A percentile compares a stretch with the other conserved stretches of the same genome.
Evolutionary conservation across 2,329 filamentous ascomycete genomes (phyloP).

Genomic region (Colletotrichum navitas): DNA sequence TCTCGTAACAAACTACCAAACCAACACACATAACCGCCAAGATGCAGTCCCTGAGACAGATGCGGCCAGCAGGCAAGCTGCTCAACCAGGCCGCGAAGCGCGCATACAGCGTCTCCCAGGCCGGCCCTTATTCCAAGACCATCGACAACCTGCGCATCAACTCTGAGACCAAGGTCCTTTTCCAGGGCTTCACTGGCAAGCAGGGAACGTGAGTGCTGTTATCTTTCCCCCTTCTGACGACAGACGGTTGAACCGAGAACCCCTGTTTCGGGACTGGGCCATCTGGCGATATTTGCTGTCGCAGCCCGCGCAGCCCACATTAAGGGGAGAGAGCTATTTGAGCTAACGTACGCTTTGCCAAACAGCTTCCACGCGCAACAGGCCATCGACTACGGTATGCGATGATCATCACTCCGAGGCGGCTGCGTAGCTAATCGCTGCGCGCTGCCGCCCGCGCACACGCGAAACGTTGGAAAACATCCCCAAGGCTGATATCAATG

Average conservation of each 20-base stretch:
- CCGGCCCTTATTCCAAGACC: slow-evolving; percentile 78
- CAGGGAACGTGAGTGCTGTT: slow-evolving; percentile 83
- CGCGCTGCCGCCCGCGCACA: slow-evolving; percentile 4
- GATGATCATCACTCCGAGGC: slow-evolving; percentile 25
- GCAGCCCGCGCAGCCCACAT: neutral
- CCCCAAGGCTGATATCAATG: slow-evolving; percentile 48
- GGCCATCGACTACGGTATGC: slow-evolving; percentile 96
- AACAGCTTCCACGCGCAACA: slow-evolving; percentile 94
- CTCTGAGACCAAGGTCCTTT: slow-evolving; percentile 92
- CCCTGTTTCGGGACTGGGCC: slow-evolving; percentile 10
- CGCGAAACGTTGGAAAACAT: slow-evolving; percentile 12
- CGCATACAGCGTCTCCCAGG: slow-evolving; percentile 77
- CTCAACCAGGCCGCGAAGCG: slow-evolving; percentile 75
- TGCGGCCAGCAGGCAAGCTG: slow-evolving; percentile 75
- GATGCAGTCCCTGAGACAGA: slow-evolving; percentile 89
- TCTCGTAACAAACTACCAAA: slow-evolving; percentile 26
- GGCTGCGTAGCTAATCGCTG: slow-evolving; percentile 11
- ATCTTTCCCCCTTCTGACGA: slow-evolving; percentile 12
- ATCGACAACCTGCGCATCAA: slow-evolving; percentile 93
- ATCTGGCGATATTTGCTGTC: slow-evolving; percentile 12
- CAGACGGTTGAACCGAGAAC: slow-evolving; percentile 6
- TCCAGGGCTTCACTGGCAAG: slow-evolving; percentile 97
- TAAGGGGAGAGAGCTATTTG: neutral
- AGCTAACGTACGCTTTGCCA: slow-evolving; percentile 22
- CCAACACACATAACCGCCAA: slow-evolving; percentile 50